Evolutionary conservation across 139 green algal species (phyloP).

Genomic region (Chlorokybus atmophyticus): DNA sequence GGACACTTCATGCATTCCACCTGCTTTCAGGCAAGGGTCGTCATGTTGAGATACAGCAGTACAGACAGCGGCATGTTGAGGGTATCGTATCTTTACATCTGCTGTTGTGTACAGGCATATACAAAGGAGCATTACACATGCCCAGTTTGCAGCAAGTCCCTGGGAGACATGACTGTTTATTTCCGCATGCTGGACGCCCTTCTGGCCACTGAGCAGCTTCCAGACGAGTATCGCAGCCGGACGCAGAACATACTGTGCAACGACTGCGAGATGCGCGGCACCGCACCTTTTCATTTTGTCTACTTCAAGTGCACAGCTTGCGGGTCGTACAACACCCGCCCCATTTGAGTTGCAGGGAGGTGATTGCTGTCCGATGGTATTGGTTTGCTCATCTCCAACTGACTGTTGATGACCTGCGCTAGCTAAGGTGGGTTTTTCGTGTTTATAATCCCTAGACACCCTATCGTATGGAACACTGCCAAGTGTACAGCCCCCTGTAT

Average conservation of each 20-base stretch:
- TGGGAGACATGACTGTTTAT: constrained; percentile 94
- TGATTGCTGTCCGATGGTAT: too few species aligned
- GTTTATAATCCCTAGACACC: too few species aligned
- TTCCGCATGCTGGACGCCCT: constrained; percentile 92
- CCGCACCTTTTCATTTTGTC: constrained; percentile 81
- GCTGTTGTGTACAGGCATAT: too few species aligned
- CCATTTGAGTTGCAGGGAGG: too few species aligned
- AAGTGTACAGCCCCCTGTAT: too few species aligned
- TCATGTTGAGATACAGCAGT: too few species aligned
- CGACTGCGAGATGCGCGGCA: constrained; percentile 58
- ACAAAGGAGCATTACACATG: constrained; percentile 82
- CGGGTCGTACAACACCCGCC: constrained; percentile 89
- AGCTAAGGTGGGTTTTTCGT: too few species aligned
- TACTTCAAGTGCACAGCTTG: constrained; percentile 84
- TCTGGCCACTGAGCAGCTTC: constrained; percentile 47
- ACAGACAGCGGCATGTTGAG: too few species aligned
- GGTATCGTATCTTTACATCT: too few species aligned
- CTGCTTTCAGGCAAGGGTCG: constrained; percentile 77
- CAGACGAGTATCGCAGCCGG: constrained; percentile 23
- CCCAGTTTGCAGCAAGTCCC: constrained; percentile 82
- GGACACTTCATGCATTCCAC: constrained; percentile 91
- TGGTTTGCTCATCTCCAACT: too few species aligned
- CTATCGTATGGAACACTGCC: too few species aligned
- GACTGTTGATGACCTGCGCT: too few species aligned
- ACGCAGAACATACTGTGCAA: constrained; percentile 70